Evolutionary conservation across 768 basidiomycete species (phyloP), one percentile per base, ranked within the genome.

Genomic region (Suillus alpinus): DNA sequence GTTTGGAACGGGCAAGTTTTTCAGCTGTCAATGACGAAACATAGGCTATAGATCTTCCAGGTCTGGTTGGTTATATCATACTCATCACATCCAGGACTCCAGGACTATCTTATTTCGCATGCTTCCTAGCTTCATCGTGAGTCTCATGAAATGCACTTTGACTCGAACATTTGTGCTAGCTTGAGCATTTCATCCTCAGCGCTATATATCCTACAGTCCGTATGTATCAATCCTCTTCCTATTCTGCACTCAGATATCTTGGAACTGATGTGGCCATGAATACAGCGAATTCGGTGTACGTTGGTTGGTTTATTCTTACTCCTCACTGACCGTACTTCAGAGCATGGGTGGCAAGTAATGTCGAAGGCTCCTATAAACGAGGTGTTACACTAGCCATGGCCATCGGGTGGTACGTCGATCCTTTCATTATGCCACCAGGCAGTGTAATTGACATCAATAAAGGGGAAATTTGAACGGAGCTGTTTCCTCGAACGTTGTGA

Each of bases 331-430:
- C 23, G 16, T 55, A 39, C 4, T 18, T 26, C 37, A 55, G 41
- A 56, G 57, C 57, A 56, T 92, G 88, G 88, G 82, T 88, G 18
- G 85, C 86, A 18, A 81, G 86, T 57, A 91, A 89, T 61, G 79
- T 86, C 43, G 90, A 91, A 68, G 88, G 90, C 0, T 79, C 86
- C 3, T 91, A 89, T 69, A 91, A 91, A 71, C 84, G 89, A 9
- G 83, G 84, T 53, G 84, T 87, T 12, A 85, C 85, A 2, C 77
- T 91, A 4, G 88, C 83, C 2, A 84, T 89, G 81, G 85, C 86
- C 3, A 88, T 89, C 62, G 87, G 88, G 47, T 83, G 74, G 71
- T 75, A 43, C 60, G 69, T 57, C n/a, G 10, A 3, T 49, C 37
- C 44, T 37, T 40, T 2, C 26, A 52, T 31, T 18, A 77, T 77